phyloP scores from a whole-genome alignment of 2,329 filamentous ascomycete species.

The Ilyonectria mors-panacis region DNA sequence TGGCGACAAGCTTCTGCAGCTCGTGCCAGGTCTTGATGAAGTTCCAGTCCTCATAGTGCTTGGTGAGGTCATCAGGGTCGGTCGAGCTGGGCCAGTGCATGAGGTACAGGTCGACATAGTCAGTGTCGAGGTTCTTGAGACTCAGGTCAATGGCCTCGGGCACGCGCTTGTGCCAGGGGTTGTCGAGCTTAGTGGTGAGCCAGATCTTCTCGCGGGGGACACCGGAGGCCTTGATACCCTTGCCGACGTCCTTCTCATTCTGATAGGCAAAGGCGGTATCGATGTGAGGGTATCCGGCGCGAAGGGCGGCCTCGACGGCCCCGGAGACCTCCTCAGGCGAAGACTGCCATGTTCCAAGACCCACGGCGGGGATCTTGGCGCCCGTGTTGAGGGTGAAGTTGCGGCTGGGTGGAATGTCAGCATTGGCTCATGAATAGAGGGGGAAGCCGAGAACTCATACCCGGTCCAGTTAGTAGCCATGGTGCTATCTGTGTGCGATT shows the following conservation, averaged over 20 bases:
- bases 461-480: slow-evolving; percentile 34
- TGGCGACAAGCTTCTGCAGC: slow-evolving; percentile 78
- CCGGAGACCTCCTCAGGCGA: slow-evolving; percentile 76
- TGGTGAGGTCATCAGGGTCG: slow-evolving; percentile 73
- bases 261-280: slow-evolving; percentile 84
- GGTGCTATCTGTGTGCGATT: slow-evolving; percentile 15
- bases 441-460: slow-evolving; percentile 5
- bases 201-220: slow-evolving; percentile 77
- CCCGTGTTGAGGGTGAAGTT: slow-evolving; percentile 82
- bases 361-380: slow-evolving; percentile 82
- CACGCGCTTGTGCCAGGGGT: slow-evolving; percentile 82
- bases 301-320: slow-evolving; percentile 80
- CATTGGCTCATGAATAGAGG: background rate
- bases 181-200: slow-evolving; percentile 87
- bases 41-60: slow-evolving; percentile 83
- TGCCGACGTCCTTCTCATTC: slow-evolving; percentile 80
- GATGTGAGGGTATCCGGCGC: slow-evolving; percentile 80
- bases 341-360: slow-evolving; percentile 86
- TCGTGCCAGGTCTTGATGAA: slow-evolving; percentile 85
- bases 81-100: slow-evolving; percentile 81
- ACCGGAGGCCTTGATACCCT: slow-evolving; percentile 74
- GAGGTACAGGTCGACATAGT: slow-evolving; percentile 80
- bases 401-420: slow-evolving; percentile 32
- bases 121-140: slow-evolving; percentile 71
- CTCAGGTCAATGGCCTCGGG: slow-evolving; percentile 73